Evolutionary conservation across 2,329 filamentous ascomycete genomes (phyloP), one percentile per base, ranked within the genome.

Genomic region (Talaromyces verruculosus): DNA sequence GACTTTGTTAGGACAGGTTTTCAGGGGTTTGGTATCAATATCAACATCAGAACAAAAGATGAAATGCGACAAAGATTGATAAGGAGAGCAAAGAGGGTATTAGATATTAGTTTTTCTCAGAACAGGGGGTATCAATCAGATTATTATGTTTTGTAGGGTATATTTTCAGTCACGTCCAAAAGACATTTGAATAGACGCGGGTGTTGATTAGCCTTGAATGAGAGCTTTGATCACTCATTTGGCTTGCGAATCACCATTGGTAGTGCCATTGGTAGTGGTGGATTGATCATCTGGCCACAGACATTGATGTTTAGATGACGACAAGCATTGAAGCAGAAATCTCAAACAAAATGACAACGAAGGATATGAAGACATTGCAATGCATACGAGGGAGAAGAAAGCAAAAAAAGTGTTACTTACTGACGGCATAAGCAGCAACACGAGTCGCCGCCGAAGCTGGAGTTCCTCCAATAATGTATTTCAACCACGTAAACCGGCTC

Each of bases 381-480:
- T 28, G 62, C 22, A 49, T 49, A 5, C 49, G 6, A 47, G 10
- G 6, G 61, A 53, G n/a, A 37, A 47, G 13, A 33, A 6, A 47
- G n/a, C 8, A 59, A 8, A 53, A 30, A 57, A 57, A 65, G 45
- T 19, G 59, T 72, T 65, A 80, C 79, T 80, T 70, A 81, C 80
- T 73, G 58, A 78, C 72, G 68, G 77, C 74, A 68, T 77, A 71
- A 68, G 74, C 70, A 17, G 74, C 70, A 66, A 74, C 78, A 39
- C 80, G 73, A 10, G 74, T 69, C 55, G 75, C 73, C 37, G 77
- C 79, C 7, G 75, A 72, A 63, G 74, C 78, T 17, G 74, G 76
- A 53, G 73, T 76, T 43, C 78, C 77, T 57, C 79, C 80, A 47
- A 81, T 61, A 55, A 81, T 66, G 62, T 70, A 79, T 39, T 76